These are phyloP conservation scores for Emmonsiellopsis sp. DNA, from an alignment of 2,329 filamentous ascomycete genomes.

Conservation along the genomic window DNA sequence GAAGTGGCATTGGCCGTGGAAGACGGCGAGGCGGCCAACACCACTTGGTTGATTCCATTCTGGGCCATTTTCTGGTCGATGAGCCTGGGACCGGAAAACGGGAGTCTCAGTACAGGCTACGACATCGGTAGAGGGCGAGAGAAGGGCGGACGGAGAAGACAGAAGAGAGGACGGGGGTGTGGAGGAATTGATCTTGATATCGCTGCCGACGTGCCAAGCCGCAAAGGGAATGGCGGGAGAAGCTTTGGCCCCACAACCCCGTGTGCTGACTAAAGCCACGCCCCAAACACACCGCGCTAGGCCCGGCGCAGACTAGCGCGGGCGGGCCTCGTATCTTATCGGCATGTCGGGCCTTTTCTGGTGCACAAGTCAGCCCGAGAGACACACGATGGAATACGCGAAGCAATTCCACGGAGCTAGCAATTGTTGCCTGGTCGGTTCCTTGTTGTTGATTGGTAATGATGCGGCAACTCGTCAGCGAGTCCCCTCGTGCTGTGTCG, in stretches of 20 bases:
- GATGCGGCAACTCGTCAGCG: too few relatives aligned
- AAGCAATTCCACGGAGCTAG: too few relatives aligned
- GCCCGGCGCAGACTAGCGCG: background rate
- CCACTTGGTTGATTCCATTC: conserved; percentile 15
- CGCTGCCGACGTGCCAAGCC: too few relatives aligned
- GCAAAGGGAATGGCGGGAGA: background rate
- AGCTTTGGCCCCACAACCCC: background rate
- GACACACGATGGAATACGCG: too few relatives aligned
- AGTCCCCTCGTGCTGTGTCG: too few relatives aligned
- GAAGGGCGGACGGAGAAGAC: background rate
- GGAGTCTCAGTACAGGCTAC: background rate
- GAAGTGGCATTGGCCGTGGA: conserved; percentile 4
- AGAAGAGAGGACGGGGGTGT: background rate
- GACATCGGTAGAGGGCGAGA: background rate
- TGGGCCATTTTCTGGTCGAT: conserved; percentile 16
- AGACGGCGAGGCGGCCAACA: conserved; percentile 13
- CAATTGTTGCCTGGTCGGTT: too few relatives aligned
- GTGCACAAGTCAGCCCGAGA: too few relatives aligned
- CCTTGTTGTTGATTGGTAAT: too few relatives aligned
- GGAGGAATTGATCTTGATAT: background rate
- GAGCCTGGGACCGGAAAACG: conserved; percentile 5
- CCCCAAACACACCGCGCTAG: background rate
- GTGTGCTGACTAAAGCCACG: background rate
- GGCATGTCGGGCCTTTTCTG: too few relatives aligned
- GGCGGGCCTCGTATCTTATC: background rate